phyloP scores from a whole-genome alignment of 805 yeast species.

The Candida awuae region DNA sequence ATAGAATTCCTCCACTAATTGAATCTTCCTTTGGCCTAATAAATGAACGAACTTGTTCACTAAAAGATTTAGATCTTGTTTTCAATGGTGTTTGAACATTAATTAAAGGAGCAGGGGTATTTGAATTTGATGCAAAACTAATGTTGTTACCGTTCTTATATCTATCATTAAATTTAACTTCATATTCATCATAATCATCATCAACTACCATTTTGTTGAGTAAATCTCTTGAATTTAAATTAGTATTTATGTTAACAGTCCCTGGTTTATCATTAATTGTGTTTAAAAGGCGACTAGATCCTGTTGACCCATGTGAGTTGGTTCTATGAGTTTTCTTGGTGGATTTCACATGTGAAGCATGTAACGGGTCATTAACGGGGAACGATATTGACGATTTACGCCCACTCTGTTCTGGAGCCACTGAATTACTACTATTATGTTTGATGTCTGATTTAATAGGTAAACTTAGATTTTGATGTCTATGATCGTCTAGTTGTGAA shows the following conservation, averaged over 20 bases:
- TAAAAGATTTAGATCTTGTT: conserved; percentile 32
- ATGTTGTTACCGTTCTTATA: conserved; percentile 7
- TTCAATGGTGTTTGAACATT: conserved; percentile 9
- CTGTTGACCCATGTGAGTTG: conserved; percentile 6
- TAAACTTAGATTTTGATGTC: conserved; percentile 27
- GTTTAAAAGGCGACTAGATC: not conserved
- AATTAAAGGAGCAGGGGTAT: conserved; percentile 11
- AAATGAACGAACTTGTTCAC: conserved; percentile 35
- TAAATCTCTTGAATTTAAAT: conserved; percentile 24
- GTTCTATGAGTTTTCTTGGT: conserved; percentile 1
- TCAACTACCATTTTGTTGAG: conserved; percentile 23
- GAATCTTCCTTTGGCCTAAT: conserved; percentile 29
- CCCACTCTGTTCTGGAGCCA: not conserved
- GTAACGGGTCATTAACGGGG: too few species aligned
- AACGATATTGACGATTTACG: not conserved
- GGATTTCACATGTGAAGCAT: not conserved
- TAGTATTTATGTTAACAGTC: conserved; percentile 7
- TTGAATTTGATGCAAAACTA: conserved; percentile 11
- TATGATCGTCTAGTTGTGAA: conserved; percentile 29
- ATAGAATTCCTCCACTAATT: conserved; percentile 27
- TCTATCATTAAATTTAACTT: conserved; percentile 19
- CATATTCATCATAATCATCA: conserved; percentile 25
- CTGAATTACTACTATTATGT: conserved; percentile 1
- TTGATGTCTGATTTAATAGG: conserved; percentile 27
- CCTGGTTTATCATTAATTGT: conserved; percentile 3